Conservation (phyloP, 495 filamentous ascomycete genomes). For the Parmelia sp. region DNA sequence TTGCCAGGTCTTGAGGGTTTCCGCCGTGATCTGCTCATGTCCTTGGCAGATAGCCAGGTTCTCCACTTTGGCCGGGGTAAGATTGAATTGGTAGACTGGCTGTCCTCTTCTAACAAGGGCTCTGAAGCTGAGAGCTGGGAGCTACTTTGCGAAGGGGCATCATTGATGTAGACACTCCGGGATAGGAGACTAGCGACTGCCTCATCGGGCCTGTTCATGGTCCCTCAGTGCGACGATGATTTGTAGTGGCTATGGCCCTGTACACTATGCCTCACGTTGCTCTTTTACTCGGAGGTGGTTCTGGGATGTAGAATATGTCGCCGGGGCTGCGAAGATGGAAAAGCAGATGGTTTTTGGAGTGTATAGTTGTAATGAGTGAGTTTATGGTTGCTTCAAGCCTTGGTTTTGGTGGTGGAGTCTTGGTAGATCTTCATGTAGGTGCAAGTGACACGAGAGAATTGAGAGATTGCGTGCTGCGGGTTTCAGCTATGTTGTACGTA, state of each 20-base stretch:
- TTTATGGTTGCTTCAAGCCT: neutral
- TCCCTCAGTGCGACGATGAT: neutral
- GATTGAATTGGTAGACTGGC: neutral
- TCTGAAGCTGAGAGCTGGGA: constrained; percentile 11
- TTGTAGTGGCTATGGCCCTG: neutral
- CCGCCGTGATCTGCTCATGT: neutral
- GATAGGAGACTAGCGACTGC: constrained; percentile 6
- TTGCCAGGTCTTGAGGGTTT: constrained; percentile 8
- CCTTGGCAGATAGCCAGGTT: neutral
- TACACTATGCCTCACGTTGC: neutral
- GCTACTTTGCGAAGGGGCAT: constrained; percentile 5
- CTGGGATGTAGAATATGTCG: neutral
- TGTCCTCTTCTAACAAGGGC: constrained; percentile 10
- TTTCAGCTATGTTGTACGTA: neutral
- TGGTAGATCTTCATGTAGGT: neutral
- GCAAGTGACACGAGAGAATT: neutral
- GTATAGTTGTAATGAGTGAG: neutral
- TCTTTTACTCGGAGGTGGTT: neutral
- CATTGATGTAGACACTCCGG: constrained; percentile 5
- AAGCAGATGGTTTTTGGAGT: neutral
- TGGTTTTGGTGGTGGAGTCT: neutral
- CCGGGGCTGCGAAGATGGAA: neutral
- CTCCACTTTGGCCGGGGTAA: constrained; percentile 1
- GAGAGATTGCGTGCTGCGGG: neutral
- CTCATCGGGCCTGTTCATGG: neutral